Conservation (phyloP, 352 stramenopile genomes). For the Phytopythium litorale region DNA sequence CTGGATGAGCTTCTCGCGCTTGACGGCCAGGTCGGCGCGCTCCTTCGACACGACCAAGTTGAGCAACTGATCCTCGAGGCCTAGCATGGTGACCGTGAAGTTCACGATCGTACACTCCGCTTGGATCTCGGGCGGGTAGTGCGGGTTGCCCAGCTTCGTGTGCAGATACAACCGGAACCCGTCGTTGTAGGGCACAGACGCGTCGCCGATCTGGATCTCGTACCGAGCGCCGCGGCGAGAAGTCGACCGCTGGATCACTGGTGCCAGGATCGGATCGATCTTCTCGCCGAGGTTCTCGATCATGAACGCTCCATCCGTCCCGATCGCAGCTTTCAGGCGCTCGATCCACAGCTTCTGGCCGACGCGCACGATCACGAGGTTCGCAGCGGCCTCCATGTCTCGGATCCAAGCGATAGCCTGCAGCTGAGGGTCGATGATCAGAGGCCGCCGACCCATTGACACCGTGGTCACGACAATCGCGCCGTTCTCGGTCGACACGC, state of each 20-base stretch:
- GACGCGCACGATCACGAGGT: slow-evolving; percentile 93
- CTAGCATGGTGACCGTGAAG: slow-evolving; percentile 92
- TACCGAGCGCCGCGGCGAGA: slow-evolving; percentile 91
- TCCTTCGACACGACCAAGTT: slow-evolving; percentile 93
- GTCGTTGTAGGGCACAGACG: slow-evolving; percentile 92
- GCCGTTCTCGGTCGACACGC: slow-evolving; percentile 93
- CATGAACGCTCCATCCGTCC: slow-evolving; percentile 90
- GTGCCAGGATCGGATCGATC: slow-evolving; percentile 92
- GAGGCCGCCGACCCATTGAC: slow-evolving; percentile 84
- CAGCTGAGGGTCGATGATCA: slow-evolving; percentile 94
- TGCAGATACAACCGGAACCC: slow-evolving; percentile 93
- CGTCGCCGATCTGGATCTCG: slow-evolving; percentile 94
- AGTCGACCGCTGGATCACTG: slow-evolving; percentile 93
- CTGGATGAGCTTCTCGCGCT: slow-evolving; percentile 90
- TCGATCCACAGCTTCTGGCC: slow-evolving; percentile 94
- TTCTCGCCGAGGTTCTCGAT: slow-evolving; percentile 95
- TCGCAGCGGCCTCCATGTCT: slow-evolving; percentile 89
- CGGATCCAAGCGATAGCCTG: slow-evolving; percentile 94
- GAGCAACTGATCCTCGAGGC: slow-evolving; percentile 92
- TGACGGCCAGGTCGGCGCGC: slow-evolving; percentile 74
- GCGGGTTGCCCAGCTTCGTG: slow-evolving; percentile 94
- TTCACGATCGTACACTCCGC: slow-evolving; percentile 94
- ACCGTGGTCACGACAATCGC: slow-evolving; percentile 91
- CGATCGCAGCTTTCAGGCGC: slow-evolving; percentile 92
- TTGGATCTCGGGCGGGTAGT: slow-evolving; percentile 95